Evolutionary conservation across 1,284 basidiomycete species (phyloP).

Genomic region (Pascua sp.): DNA sequence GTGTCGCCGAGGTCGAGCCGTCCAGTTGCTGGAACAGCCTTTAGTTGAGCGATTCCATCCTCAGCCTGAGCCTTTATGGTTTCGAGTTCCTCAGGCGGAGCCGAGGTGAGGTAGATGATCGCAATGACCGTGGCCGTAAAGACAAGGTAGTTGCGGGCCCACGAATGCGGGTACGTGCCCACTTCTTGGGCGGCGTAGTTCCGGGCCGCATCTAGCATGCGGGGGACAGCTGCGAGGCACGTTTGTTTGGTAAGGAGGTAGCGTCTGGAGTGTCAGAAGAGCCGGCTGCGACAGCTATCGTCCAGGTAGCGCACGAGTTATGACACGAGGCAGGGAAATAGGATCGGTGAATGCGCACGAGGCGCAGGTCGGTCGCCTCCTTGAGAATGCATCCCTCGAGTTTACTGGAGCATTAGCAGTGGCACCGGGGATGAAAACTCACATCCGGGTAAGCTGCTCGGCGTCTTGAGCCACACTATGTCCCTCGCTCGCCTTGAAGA

Average conservation of each 20-base stretch:
- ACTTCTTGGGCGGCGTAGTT: background rate
- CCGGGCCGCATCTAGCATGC: constrained; percentile 4
- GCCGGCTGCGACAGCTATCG: no score
- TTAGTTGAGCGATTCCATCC: constrained; percentile 16
- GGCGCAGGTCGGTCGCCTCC: constrained; percentile 24
- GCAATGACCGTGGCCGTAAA: constrained; percentile 15
- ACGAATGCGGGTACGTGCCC: constrained; percentile 13
- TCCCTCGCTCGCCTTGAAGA: constrained; percentile 15
- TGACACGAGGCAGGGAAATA: constrained; percentile 26
- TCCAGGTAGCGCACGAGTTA: constrained; percentile 12
- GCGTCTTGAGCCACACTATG: constrained; percentile 11
- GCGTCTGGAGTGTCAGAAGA: constrained; percentile 3
- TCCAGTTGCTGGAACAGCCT: constrained; percentile 1
- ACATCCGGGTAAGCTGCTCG: constrained; percentile 17
- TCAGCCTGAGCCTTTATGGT: constrained; percentile 10
- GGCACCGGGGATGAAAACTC: background rate
- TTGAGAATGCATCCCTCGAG: constrained; percentile 21
- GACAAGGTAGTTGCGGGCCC: constrained; percentile 19
- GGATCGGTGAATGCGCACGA: constrained; percentile 24
- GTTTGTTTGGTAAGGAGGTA: constrained; percentile 21
- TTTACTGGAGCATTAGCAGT: constrained; percentile 3
- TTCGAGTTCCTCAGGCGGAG: constrained; percentile 17
- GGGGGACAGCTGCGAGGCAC: constrained; percentile 13
- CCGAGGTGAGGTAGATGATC: constrained; percentile 20
- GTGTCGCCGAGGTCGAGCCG: constrained; percentile 18